phyloP scores from a whole-genome alignment of 2,329 filamentous ascomycete species.

The Beauveria australis region DNA sequence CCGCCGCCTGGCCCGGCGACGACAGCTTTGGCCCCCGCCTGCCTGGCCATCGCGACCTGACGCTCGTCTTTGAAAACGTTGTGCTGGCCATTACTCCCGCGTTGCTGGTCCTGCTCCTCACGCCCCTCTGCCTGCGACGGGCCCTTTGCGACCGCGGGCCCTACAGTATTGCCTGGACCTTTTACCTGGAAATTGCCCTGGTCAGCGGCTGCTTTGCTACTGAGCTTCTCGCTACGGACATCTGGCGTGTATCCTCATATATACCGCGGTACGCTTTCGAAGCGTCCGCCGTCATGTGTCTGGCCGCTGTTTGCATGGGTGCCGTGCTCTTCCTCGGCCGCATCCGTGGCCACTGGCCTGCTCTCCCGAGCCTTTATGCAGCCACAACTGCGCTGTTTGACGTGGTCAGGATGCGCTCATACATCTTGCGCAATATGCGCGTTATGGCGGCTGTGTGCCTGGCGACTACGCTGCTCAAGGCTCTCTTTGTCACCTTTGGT shows the following conservation, averaged over 20 bases:
- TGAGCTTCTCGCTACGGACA: neutral
- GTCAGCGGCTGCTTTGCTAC: neutral
- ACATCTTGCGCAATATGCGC: neutral
- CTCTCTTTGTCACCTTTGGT: neutral
- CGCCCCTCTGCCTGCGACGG: neutral
- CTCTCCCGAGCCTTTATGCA: neutral
- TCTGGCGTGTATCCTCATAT: neutral
- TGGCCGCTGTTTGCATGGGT: neutral
- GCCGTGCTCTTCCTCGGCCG: neutral
- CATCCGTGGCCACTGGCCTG: neutral
- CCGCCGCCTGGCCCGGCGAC: neutral
- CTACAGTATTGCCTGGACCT: neutral
- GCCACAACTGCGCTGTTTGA: neutral
- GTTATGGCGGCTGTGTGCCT: neutral
- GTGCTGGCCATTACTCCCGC: neutral
- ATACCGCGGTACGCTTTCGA: neutral
- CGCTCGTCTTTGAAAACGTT: slow-evolving; percentile 5
- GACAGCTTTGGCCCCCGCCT: neutral
- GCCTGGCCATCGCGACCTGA: neutral
- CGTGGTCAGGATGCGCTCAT: neutral
- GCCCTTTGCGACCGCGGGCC: neutral
- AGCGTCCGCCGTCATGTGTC: neutral
- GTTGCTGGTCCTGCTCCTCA: neutral
- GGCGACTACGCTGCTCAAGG: neutral
- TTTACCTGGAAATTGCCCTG: neutral